A percentile compares a stretch with the other conserved stretches of the same genome.
Conservation (phyloP, 169 alveolate genomes). For the Cardiosporidium cionae region DNA sequence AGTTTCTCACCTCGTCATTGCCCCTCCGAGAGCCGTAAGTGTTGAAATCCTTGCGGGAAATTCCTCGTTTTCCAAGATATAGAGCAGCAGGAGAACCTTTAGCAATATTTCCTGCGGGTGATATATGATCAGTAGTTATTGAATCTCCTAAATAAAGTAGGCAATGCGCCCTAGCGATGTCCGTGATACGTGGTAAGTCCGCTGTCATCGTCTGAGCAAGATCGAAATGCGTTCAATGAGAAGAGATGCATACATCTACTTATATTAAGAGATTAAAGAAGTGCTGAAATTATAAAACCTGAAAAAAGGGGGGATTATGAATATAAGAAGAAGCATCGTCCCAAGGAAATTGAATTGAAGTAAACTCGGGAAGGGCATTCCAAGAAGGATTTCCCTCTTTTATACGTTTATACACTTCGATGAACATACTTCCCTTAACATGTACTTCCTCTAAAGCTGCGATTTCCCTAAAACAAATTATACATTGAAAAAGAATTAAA, state of each 20-base stretch:
- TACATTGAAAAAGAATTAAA: background rate
- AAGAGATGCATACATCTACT: slow-evolving; percentile 4
- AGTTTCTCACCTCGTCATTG: slow-evolving; percentile 70
- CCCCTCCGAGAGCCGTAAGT: slow-evolving; percentile 95
- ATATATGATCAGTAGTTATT: slow-evolving; percentile 93
- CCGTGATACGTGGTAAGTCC: background rate
- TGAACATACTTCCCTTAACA: slow-evolving; percentile 79
- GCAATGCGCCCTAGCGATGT: slow-evolving; percentile 26
- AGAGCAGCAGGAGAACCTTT: slow-evolving; percentile 85
- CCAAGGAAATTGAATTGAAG: slow-evolving; percentile 80
- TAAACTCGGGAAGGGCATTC: slow-evolving; percentile 21
- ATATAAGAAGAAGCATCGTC: slow-evolving; percentile 80
- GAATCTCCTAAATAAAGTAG: slow-evolving; percentile 79
- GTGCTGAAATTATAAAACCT: slow-evolving; percentile 18
- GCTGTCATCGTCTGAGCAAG: slow-evolving; percentile 11
- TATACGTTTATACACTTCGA: slow-evolving; percentile 73
- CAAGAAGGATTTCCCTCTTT: slow-evolving; percentile 53
- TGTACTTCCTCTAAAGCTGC: slow-evolving; percentile 42
- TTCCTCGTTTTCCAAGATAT: slow-evolving; percentile 67
- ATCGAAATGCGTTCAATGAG: background rate
- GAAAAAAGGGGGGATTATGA: slow-evolving; percentile 90
- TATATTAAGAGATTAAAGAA: background rate
- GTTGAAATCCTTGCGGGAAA: slow-evolving; percentile 83
- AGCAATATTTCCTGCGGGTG: slow-evolving; percentile 95
- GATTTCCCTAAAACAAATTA: background rate